Percentiles rank a stretch among this genome's conserved stretches.
phyloP scores from a whole-genome alignment of 176 grass and related monocot species.

The Aegilops tauschii region DNA sequence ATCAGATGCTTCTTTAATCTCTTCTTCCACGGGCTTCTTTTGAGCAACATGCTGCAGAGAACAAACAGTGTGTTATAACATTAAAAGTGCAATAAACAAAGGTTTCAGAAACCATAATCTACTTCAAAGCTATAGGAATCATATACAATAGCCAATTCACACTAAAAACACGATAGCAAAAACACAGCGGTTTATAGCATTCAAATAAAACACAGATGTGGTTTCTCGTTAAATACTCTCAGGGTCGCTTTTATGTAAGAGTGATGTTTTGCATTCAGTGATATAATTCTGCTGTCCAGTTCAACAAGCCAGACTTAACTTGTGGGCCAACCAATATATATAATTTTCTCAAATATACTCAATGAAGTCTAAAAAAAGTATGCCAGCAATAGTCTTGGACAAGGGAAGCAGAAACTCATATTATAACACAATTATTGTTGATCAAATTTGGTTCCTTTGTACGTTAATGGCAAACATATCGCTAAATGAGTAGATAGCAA shows the following conservation, averaged over 20 bases:
- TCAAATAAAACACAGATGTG: constrained; percentile 9
- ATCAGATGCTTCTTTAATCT: constrained; percentile 55
- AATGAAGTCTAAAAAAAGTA: not conserved
- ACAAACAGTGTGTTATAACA: constrained; percentile 33
- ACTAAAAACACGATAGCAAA: not conserved
- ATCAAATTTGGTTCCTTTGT: not conserved
- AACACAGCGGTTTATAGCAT: not conserved
- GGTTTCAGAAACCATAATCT: not conserved
- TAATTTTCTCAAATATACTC: not conserved
- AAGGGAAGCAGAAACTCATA: not conserved
- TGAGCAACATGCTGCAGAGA: constrained; percentile 48
- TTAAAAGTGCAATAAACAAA: constrained; percentile 8
- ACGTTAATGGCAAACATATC: not conserved
- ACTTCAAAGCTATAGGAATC: constrained; percentile 14
- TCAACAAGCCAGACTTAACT: not conserved
- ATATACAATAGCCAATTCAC: not conserved
- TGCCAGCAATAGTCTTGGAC: not conserved
- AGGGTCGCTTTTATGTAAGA: not conserved
- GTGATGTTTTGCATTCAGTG: constrained; percentile 1
- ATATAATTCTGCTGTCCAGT: not conserved
- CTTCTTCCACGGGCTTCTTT: constrained; percentile 69
- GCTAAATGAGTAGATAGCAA: not conserved
- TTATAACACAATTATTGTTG: not conserved
- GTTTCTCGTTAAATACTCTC: not conserved
- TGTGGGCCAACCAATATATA: not conserved